Percentiles rank a stretch among this genome's conserved stretches.
phyloP scores from a whole-genome alignment of 106 monocot species.

The Dendrobium chrysotoxum region DNA sequence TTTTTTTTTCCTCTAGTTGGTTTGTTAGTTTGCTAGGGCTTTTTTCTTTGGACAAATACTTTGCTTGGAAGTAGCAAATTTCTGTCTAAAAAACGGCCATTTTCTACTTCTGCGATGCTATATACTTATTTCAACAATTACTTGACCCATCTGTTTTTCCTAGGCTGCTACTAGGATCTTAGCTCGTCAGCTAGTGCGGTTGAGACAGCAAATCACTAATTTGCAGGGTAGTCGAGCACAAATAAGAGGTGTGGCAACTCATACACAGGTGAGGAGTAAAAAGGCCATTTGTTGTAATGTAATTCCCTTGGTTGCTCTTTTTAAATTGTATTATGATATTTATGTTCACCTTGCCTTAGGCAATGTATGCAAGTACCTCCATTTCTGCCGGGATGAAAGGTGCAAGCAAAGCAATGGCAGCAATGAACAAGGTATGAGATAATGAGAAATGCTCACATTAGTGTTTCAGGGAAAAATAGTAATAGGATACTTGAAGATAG shows the following conservation, averaged over 20 bases:
- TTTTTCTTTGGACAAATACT: background rate
- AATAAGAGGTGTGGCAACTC: constrained; percentile 92
- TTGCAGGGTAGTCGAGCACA: constrained; percentile 94
- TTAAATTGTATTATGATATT: constrained; percentile 5
- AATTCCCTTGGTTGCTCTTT: background rate
- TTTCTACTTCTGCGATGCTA: background rate
- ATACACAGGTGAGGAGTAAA: constrained; percentile 64
- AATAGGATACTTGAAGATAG: background rate
- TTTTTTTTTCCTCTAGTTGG: background rate
- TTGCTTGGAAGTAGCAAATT: background rate
- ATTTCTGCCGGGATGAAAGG: constrained; percentile 99
- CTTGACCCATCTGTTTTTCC: background rate
- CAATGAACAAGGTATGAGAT: constrained; percentile 89
- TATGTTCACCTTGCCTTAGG: constrained; percentile 41
- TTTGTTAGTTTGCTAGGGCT: background rate
- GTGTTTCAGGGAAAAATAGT: background rate
- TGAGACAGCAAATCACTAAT: constrained; percentile 95
- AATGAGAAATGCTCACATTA: constrained; percentile 8
- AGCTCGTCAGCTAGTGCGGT: constrained; percentile 87
- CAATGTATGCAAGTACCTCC: constrained; percentile 94
- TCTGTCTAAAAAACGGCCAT: background rate
- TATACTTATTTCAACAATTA: background rate
- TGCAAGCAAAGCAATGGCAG: constrained; percentile 96
- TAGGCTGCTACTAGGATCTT: constrained; percentile 91
- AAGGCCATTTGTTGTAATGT: background rate